These are phyloP conservation scores for Penicillium hordei DNA, from an alignment of 2,329 filamentous ascomycete species.

Conservation along the genomic window DNA sequence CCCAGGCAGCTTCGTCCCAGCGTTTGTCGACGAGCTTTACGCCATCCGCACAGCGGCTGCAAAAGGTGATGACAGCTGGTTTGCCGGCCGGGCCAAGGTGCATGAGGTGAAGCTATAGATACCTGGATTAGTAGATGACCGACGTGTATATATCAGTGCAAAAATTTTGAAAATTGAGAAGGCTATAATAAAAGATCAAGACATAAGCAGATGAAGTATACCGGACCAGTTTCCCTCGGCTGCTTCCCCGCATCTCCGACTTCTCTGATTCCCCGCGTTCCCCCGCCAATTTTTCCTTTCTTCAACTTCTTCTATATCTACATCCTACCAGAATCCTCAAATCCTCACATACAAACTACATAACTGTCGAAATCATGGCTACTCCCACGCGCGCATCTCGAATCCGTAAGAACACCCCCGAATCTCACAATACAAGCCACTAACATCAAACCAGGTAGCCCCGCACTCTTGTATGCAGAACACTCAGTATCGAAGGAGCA, in stretches of 20 bases:
- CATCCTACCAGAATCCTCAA: background rate
- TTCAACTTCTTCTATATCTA: background rate
- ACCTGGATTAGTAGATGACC: background rate
- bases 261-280: constrained; percentile 8
- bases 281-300: background rate
- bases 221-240: constrained; percentile 13
- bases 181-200: background rate
- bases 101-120: constrained; percentile 32
- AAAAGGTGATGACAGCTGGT: constrained; percentile 37
- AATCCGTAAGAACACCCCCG: constrained; percentile 28
- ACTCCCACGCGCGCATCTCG: constrained; percentile 14
- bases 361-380: constrained; percentile 8
- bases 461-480: constrained; percentile 47
- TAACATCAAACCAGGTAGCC: constrained; percentile 39
- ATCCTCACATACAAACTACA: background rate
- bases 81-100: constrained; percentile 39
- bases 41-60: constrained; percentile 38
- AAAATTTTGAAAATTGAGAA: background rate
- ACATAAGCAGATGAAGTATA: background rate
- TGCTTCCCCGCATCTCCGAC: constrained; percentile 21
- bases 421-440: constrained; percentile 9
- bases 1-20: constrained; percentile 82
- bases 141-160: constrained; percentile 3
- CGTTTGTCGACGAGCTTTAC: constrained; percentile 73
- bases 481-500: background rate